Percentiles rank a stretch among this genome's conserved stretches.
phyloP scores from a whole-genome alignment of 2,329 filamentous ascomycete species.

The Penicillium sp. region DNA sequence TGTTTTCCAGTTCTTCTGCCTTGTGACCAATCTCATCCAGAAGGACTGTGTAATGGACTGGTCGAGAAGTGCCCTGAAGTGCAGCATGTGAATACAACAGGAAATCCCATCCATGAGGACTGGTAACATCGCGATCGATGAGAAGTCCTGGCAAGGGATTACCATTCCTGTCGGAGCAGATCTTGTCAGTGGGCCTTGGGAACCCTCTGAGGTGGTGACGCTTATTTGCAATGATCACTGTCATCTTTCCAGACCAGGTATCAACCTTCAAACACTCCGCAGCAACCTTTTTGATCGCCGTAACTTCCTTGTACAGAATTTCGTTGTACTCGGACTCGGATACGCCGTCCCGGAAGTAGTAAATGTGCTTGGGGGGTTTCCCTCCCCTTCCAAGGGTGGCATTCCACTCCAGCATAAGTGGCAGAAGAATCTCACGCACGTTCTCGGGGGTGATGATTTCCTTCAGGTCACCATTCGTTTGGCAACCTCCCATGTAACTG shows the following conservation, averaged over 20 bases:
- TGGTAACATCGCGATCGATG: slow-evolving; percentile 86
- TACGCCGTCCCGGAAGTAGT: slow-evolving; percentile 90
- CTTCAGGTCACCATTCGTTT: slow-evolving; percentile 80
- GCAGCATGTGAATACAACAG: slow-evolving; percentile 74
- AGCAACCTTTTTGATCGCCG: slow-evolving; percentile 12
- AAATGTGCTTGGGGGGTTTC: slow-evolving; percentile 12
- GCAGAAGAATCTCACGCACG: slow-evolving; percentile 67
- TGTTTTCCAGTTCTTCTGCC: slow-evolving; percentile 74
- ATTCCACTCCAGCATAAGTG: slow-evolving; percentile 69
- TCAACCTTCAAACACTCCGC: slow-evolving; percentile 9
- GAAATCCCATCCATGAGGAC: slow-evolving; percentile 89
- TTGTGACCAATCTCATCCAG: slow-evolving; percentile 74
- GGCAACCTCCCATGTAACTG: slow-evolving; percentile 76
- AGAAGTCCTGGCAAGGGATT: slow-evolving; percentile 87
- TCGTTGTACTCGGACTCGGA: slow-evolving; percentile 82
- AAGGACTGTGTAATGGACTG: slow-evolving; percentile 90
- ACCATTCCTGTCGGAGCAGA: slow-evolving; percentile 69
- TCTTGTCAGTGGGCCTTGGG: slow-evolving; percentile 61
- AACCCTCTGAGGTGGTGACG: slow-evolving; percentile 95
- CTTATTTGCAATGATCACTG: slow-evolving; percentile 88
- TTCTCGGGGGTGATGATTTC: slow-evolving; percentile 77
- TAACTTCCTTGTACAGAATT: slow-evolving; percentile 78
- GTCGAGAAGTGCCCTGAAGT: slow-evolving; percentile 91
- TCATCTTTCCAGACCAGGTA: slow-evolving; percentile 66
- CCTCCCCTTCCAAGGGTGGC: slow-evolving; percentile 56